Evolutionary conservation across 805 yeast species (phyloP).

Genomic region (Candida palmyrensis): DNA sequence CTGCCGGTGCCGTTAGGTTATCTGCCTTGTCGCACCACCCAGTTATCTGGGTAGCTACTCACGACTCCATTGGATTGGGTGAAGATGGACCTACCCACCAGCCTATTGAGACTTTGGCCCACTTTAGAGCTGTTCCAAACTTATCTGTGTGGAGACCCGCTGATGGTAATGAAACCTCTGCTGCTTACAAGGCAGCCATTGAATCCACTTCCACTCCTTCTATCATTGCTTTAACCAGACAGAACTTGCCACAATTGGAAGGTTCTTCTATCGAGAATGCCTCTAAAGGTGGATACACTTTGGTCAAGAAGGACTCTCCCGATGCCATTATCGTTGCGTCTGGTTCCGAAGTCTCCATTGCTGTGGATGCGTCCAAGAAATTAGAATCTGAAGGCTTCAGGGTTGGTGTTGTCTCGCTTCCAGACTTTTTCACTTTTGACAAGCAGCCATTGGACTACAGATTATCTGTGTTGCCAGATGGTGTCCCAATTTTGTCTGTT

Average conservation of each 20-base stretch:
- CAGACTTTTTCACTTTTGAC: slow-evolving; percentile 90
- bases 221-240: slow-evolving; percentile 76
- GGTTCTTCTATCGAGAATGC: slow-evolving; percentile 93
- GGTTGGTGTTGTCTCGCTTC: slow-evolving; percentile 84
- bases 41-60: slow-evolving; percentile 83
- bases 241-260: slow-evolving; percentile 86
- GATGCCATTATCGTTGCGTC: slow-evolving; percentile 79
- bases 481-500: slow-evolving; percentile 86
- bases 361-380: slow-evolving; percentile 76
- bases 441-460: slow-evolving; percentile 74
- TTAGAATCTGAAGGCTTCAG: slow-evolving; percentile 62
- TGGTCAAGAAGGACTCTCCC: slow-evolving; percentile 49
- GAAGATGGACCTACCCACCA: slow-evolving; percentile 95
- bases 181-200: slow-evolving; percentile 69
- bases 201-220: slow-evolving; percentile 63
- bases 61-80: slow-evolving; percentile 87
- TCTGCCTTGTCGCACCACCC: slow-evolving; percentile 82
- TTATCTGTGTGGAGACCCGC: slow-evolving; percentile 88
- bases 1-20: slow-evolving; percentile 83
- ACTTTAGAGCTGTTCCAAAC: slow-evolving; percentile 82
- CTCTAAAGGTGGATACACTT: slow-evolving; percentile 87
- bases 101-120: slow-evolving; percentile 86
- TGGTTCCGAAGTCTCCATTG: slow-evolving; percentile 88
- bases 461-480: slow-evolving; percentile 88
- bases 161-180: slow-evolving; percentile 85